Percentiles rank a stretch among this genome's conserved stretches.
phyloP scores from a whole-genome alignment of 176 grass and related monocot species.

The Cenchrus fungigraminus region DNA sequence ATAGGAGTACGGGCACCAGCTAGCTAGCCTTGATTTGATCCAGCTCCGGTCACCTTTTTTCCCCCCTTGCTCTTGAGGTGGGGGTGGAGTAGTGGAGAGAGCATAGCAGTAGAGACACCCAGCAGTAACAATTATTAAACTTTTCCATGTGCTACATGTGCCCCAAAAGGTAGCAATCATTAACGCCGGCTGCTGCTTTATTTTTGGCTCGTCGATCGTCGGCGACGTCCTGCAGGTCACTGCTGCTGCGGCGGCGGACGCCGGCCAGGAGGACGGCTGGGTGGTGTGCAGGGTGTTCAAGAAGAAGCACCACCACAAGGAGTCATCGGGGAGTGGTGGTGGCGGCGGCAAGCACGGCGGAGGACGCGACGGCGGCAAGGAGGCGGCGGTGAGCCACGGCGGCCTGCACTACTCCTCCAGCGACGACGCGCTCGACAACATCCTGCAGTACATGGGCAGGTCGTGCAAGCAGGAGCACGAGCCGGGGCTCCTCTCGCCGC shows the following conservation, averaged over 20 bases:
- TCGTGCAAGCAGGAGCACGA: conserved; percentile 90
- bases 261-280: conserved; percentile 90
- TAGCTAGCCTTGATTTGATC: conserved; percentile 36
- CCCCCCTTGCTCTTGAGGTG: neutral
- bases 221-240: conserved; percentile 28
- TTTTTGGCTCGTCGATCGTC: neutral
- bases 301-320: conserved; percentile 94
- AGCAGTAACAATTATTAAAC: conserved; percentile 44
- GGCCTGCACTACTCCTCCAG: conserved; percentile 57
- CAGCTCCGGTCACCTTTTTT: neutral
- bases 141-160: conserved; percentile 63
- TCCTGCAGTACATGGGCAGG: conserved; percentile 87
- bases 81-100: conserved; percentile 9
- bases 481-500: conserved; percentile 1
- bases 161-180: conserved; percentile 59
- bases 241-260: conserved; percentile 46
- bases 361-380: conserved; percentile 20
- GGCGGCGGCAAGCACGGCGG: conserved; percentile 44
- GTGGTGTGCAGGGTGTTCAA: conserved; percentile 99
- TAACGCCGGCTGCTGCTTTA: conserved; percentile 19
- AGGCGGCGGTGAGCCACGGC: neutral
- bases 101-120: neutral
- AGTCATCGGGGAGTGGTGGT: conserved; percentile 15
- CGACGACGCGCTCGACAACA: conserved; percentile 83
- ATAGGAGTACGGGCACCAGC: conserved; percentile 48